Conservation (phyloP, 140 eudicot genomes). For the Stevia rebaudiana region DNA sequence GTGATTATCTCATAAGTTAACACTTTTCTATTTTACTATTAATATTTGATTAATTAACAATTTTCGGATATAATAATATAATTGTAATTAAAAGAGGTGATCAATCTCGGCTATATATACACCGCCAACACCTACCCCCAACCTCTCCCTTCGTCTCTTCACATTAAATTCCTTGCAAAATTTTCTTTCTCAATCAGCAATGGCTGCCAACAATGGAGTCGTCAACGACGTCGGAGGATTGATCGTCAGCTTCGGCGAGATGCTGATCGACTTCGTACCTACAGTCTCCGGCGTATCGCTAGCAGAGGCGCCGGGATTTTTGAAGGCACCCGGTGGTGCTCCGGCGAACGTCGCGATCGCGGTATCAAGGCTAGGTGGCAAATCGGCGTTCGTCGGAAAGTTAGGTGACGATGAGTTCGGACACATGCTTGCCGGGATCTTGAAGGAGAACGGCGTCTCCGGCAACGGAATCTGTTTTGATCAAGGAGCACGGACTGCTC, state of each 20-base stretch:
- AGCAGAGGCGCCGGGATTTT: conserved; percentile 73
- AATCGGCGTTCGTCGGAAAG: conserved; percentile 70
- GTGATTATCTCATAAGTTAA: too few relatives aligned
- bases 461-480: conserved; percentile 50
- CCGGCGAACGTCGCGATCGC: conserved; percentile 97
- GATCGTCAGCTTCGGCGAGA: conserved; percentile 78
- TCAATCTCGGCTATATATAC: conserved; percentile 12
- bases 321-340: conserved; percentile 84
- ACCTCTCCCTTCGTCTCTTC: neutral
- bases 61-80: too few relatives aligned
- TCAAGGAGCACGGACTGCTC: conserved; percentile 60
- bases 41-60: too few relatives aligned
- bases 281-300: conserved; percentile 75
- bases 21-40: too few relatives aligned
- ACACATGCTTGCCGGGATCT: conserved; percentile 60
- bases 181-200: neutral
- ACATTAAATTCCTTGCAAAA: neutral
- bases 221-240: neutral
- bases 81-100: too few relatives aligned
- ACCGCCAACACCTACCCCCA: conserved; percentile 5
- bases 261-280: conserved; percentile 77
- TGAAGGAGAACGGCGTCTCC: conserved; percentile 52
- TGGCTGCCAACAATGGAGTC: conserved; percentile 35
- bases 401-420: conserved; percentile 85
- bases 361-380: conserved; percentile 59